A percentile compares a stretch with the other conserved stretches of the same genome.
These are phyloP conservation scores for Nakaseomyces glabratus DNA, from an alignment of 1,139 yeast genomes.

Conservation along the genomic window DNA sequence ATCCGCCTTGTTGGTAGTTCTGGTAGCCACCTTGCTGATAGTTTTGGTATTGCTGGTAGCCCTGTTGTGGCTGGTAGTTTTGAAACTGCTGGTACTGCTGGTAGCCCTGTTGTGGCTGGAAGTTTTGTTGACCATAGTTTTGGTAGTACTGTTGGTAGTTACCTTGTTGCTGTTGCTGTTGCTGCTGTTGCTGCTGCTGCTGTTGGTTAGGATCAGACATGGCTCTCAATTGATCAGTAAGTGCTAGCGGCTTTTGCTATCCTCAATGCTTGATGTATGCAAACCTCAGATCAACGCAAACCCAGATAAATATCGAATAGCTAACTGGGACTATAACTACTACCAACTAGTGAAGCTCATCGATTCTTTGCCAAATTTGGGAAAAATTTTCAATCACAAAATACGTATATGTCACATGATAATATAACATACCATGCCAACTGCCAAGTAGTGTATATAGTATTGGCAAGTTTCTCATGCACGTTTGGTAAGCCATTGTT, in stretches of 20 bases:
- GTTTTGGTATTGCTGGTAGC: constrained; percentile 26
- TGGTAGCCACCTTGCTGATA: constrained; percentile 23
- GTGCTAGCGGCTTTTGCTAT: too few species aligned
- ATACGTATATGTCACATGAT: too few species aligned
- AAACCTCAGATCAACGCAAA: too few species aligned
- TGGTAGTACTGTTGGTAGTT: constrained; percentile 33
- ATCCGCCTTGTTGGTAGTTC: constrained; percentile 23
- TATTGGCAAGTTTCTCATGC: too few species aligned
- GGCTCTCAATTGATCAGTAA: constrained; percentile 3
- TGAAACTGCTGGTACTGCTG: constrained; percentile 32
- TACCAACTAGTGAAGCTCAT: constrained; percentile 4
- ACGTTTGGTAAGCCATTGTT: too few species aligned
- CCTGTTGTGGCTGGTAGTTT: constrained; percentile 26
- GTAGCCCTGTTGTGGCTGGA: constrained; percentile 26
- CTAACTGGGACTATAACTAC: too few species aligned
- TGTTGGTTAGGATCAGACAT: constrained; percentile 27
- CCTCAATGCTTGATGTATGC: too few species aligned
- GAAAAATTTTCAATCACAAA: constrained; percentile 3
- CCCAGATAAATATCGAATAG: too few species aligned
- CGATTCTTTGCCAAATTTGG: not conserved
- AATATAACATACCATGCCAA: too few species aligned
- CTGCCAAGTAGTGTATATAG: too few species aligned
- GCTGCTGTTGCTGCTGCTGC: constrained; percentile 23
- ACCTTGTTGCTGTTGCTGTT: constrained; percentile 25
- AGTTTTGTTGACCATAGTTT: constrained; percentile 19